Evolutionary conservation across 352 stramenopile species (phyloP).

Genomic region (Phytophthora constricta): DNA sequence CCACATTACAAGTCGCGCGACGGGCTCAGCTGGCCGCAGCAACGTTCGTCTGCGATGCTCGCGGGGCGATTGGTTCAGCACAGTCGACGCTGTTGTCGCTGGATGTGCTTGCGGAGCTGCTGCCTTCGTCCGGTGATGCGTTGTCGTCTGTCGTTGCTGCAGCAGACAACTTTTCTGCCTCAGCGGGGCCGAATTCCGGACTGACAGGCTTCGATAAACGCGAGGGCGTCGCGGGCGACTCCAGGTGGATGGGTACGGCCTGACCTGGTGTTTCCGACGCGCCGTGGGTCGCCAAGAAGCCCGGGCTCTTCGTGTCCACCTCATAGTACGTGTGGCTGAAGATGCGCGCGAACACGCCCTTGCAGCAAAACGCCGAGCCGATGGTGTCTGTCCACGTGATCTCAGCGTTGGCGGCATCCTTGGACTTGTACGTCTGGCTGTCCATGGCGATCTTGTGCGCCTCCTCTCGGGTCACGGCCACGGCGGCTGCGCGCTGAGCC

Average conservation of each 20-base stretch:
- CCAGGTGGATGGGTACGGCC: constrained; percentile 52
- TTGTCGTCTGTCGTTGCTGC: constrained; percentile 52
- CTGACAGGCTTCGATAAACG: constrained; percentile 48
- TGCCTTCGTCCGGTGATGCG: constrained; percentile 41
- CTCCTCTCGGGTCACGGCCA: constrained; percentile 58
- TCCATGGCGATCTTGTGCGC: constrained; percentile 66
- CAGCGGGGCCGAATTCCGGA: constrained; percentile 36
- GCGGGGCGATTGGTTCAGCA: constrained; percentile 3
- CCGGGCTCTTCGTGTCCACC: constrained; percentile 77
- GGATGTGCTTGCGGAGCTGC: constrained; percentile 39
- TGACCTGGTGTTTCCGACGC: constrained; percentile 74
- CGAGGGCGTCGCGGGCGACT: constrained; percentile 61
- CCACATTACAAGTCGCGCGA: background rate
- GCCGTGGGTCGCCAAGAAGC: constrained; percentile 56
- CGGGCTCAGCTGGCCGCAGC: constrained; percentile 31
- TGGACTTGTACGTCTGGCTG: constrained; percentile 58
- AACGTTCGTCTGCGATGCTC: constrained; percentile 20
- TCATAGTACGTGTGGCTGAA: constrained; percentile 83
- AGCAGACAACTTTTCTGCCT: constrained; percentile 43
- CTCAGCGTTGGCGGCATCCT: constrained; percentile 60
- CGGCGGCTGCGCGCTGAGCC: constrained; percentile 43
- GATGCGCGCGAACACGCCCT: constrained; percentile 57
- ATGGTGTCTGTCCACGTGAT: constrained; percentile 64
- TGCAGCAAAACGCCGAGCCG: constrained; percentile 76
- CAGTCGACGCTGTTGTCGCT: constrained; percentile 36